A percentile compares a stretch with the other conserved stretches of the same genome.
phyloP scores from a whole-genome alignment of 2,329 filamentous ascomycete genomes.

The Penicillium freii region DNA sequence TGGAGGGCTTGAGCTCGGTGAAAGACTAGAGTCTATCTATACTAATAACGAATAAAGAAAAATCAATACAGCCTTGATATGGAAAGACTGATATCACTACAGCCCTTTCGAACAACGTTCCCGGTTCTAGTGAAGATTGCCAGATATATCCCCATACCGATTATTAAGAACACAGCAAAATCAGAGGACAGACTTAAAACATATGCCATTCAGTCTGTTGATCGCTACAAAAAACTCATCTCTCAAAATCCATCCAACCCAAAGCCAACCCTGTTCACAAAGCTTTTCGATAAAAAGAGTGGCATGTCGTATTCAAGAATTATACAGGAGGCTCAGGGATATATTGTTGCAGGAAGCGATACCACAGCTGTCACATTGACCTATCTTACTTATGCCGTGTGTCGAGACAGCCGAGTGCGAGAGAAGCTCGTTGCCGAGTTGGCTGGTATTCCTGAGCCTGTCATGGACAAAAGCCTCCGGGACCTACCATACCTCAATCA shows the following conservation, averaged over 20 bases:
- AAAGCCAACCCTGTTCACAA: conserved; percentile 31
- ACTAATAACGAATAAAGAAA: conserved; percentile 30
- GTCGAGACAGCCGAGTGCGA: conserved; percentile 14
- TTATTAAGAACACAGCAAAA: conserved; percentile 21
- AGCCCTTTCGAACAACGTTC: conserved; percentile 26
- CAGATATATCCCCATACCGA: conserved; percentile 22
- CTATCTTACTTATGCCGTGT: conserved; percentile 37
- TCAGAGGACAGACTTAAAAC: conserved; percentile 18
- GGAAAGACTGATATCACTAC: conserved; percentile 18
- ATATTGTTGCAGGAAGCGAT: conserved; percentile 54
- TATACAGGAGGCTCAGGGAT: conserved; percentile 40
- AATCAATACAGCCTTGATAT: conserved; percentile 46
- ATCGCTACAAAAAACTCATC: conserved; percentile 24
- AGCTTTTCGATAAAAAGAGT: conserved; percentile 26
- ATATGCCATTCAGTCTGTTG: conserved; percentile 28
- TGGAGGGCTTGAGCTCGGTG: no score
- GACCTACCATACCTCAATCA: conserved; percentile 28
- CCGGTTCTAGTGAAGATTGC: conserved; percentile 24
- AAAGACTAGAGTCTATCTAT: not conserved
- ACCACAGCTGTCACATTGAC: conserved; percentile 54
- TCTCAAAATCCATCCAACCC: conserved; percentile 13
- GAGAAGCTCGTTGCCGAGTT: conserved; percentile 23
- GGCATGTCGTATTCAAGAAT: conserved; percentile 38
- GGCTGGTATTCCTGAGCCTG: conserved; percentile 12
- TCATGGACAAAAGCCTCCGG: conserved; percentile 46